phyloP scores from a whole-genome alignment of 805 yeast species.

The Suhomyces sp. region DNA sequence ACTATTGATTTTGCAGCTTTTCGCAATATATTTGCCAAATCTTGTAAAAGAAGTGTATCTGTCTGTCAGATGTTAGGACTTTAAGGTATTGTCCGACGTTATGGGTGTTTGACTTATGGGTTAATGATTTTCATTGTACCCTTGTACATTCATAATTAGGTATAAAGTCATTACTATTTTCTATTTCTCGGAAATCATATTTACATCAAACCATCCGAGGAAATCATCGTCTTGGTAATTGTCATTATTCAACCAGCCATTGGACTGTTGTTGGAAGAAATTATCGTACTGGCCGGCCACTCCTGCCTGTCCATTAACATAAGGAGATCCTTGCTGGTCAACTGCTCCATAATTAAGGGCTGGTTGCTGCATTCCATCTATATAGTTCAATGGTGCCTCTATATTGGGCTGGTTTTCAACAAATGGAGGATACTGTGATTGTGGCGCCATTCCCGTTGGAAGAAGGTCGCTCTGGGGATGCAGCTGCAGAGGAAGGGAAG shows the following conservation, averaged over 20 bases:
- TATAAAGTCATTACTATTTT: not conserved
- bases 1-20: not conserved
- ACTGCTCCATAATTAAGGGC: not conserved
- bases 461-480: slow-evolving; percentile 4
- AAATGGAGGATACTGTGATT: slow-evolving; percentile 1
- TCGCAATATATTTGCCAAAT: not conserved
- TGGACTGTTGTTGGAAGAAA: slow-evolving; percentile 77
- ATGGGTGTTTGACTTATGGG: too few relatives aligned
- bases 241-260: slow-evolving; percentile 76
- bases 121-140: too few relatives aligned
- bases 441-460: not conserved
- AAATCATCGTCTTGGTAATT: slow-evolving; percentile 70
- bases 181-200: slow-evolving; percentile 24
- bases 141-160: not conserved
- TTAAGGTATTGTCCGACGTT: too few relatives aligned
- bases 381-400: not conserved
- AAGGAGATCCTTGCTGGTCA: slow-evolving; percentile 1
- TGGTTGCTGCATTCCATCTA: slow-evolving; percentile 2
- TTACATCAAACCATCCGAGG: slow-evolving; percentile 89
- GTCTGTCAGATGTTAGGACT: too few relatives aligned
- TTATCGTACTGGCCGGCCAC: slow-evolving; percentile 42
- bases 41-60: too few relatives aligned
- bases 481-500: slow-evolving; percentile 5
- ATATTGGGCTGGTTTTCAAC: not conserved
- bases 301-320: slow-evolving; percentile 1